Evolutionary conservation across 2,329 filamentous ascomycete species (phyloP).

Genomic region (Microdochium bolleyi): DNA sequence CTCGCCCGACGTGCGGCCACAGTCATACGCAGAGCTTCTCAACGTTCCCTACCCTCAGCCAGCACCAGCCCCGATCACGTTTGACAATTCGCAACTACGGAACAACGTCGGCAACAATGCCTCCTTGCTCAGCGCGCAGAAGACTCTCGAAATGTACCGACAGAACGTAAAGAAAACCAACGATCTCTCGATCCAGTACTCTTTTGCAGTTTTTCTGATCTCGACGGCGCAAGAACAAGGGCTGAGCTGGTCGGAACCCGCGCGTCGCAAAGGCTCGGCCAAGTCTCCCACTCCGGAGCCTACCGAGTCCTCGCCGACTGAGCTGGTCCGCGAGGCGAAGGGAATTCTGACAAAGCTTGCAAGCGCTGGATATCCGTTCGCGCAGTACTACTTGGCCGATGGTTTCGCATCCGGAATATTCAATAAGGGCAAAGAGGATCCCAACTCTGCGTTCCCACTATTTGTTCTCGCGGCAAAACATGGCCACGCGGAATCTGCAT

Average conservation of each 20-base stretch:
- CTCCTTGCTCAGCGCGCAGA: conserved; percentile 80
- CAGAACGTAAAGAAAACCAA: conserved; percentile 96
- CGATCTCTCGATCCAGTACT: conserved; percentile 84
- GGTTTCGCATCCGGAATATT: conserved; percentile 92
- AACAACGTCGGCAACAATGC: conserved; percentile 80
- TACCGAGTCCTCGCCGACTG: conserved; percentile 45
- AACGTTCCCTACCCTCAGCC: conserved; percentile 76
- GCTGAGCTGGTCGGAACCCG: conserved; percentile 39
- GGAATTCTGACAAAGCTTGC: conserved; percentile 80
- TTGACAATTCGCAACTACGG: conserved; percentile 78
- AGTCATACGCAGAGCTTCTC: conserved; percentile 51
- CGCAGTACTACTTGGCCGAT: conserved; percentile 94
- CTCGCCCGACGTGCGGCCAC: conserved; percentile 45
- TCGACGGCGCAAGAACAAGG: conserved; percentile 78
- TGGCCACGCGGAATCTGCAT: conserved; percentile 92
- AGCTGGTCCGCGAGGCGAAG: conserved; percentile 79
- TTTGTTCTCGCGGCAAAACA: conserved; percentile 94
- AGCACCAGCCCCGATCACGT: conserved; percentile 52
- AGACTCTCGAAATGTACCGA: conserved; percentile 96
- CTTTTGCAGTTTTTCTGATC: conserved; percentile 92
- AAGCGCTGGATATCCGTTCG: conserved; percentile 88
- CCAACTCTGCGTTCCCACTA: conserved; percentile 83
- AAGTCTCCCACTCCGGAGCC: conserved; percentile 25
- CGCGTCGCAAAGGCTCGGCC: conserved; percentile 35
- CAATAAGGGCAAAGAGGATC: conserved; percentile 87